Conservation (phyloP, 164 flowering plant genomes). For the Chimonanthus praecox region DNA sequence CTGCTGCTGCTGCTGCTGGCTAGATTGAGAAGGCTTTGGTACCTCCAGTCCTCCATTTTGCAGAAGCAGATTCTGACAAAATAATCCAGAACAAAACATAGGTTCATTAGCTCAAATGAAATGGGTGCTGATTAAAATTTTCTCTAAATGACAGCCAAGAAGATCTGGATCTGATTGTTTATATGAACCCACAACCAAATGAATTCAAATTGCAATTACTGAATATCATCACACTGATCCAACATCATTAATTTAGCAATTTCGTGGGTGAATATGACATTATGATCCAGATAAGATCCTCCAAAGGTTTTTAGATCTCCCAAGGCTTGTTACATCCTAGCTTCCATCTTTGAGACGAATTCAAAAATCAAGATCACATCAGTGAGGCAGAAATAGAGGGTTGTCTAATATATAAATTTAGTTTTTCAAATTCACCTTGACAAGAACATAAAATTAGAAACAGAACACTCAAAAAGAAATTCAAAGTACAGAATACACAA, state of each 20-base stretch:
- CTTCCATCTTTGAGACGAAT: no score
- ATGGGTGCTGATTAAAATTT: background rate
- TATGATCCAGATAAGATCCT: no score
- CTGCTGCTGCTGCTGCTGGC: conserved; percentile 15
- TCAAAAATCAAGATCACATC: no score
- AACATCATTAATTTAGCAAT: background rate
- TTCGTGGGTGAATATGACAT: no score
- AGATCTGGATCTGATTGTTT: background rate
- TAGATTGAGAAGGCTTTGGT: conserved; percentile 18
- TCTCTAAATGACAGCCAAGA: background rate
- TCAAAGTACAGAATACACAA: background rate
- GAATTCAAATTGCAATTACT: background rate
- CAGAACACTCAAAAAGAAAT: background rate
- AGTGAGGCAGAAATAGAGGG: no score
- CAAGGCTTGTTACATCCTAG: no score
- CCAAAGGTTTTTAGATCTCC: no score
- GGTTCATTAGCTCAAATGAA: background rate
- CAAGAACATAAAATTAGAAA: background rate
- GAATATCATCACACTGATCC: background rate
- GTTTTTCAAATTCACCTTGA: background rate
- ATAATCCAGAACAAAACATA: background rate
- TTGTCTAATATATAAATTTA: background rate
- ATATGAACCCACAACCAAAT: background rate
- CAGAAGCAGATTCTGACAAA: conserved; percentile 20
- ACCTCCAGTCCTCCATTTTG: conserved; percentile 23